Evolutionary conservation across 176 grass and related monocot species (phyloP).

Genomic region (Zea luxurians): DNA sequence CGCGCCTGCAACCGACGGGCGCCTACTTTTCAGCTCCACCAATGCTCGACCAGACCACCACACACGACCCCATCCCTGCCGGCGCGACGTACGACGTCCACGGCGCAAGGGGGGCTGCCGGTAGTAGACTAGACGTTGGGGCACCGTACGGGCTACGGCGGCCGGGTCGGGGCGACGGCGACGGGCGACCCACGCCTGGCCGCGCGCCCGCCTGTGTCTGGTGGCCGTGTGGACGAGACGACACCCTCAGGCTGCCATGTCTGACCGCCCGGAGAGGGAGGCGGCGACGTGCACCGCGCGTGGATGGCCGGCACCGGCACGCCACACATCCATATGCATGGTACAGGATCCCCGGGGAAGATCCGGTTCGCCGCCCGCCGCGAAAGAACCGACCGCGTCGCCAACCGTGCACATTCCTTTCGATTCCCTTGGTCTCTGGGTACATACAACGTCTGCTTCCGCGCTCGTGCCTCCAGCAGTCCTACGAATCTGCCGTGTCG

Average conservation of each 20-base stretch:
- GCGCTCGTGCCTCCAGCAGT: no score
- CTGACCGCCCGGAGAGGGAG: not conserved
- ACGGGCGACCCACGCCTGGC: no score
- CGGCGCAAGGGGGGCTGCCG: no score
- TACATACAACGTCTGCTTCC: not conserved
- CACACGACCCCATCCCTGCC: no score
- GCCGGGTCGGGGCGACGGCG: no score
- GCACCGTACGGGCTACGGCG: not conserved
- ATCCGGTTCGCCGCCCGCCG: not conserved
- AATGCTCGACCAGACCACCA: no score
- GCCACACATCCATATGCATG: not conserved
- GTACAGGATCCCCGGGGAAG: not conserved
- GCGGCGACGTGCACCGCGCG: not conserved
- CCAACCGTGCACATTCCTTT: not conserved
- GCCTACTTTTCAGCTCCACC: not conserved
- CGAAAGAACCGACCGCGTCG: not conserved
- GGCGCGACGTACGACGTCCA: no score
- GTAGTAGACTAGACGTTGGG: not conserved
- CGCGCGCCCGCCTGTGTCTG: no score
- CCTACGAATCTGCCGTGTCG: no score
- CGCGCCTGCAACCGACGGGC: not conserved
- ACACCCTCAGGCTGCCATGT: no score
- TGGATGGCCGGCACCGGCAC: not conserved
- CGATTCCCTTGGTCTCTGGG: no score
- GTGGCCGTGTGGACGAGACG: no score